Percentiles rank a stretch among this genome's conserved stretches.
These are phyloP conservation scores for Erysimum cheiranthoides DNA, from an alignment of 345 rosid genomes.

Conservation along the genomic window DNA sequence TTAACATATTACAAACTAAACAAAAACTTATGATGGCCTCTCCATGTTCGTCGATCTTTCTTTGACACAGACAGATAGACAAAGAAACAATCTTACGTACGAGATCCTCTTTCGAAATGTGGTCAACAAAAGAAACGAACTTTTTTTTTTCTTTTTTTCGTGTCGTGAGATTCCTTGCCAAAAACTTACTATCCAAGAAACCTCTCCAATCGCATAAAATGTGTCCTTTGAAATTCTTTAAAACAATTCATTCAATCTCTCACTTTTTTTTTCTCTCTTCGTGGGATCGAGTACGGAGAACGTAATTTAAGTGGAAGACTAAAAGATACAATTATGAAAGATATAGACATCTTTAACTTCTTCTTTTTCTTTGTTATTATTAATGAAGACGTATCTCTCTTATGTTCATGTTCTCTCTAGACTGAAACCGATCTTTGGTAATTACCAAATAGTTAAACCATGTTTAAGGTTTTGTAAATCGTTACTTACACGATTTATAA, in stretches of 20 bases:
- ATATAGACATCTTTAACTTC: slow-evolving; percentile 15
- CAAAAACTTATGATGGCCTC: background rate
- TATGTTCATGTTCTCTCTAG: slow-evolving; percentile 11
- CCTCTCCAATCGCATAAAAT: background rate
- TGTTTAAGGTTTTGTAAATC: background rate
- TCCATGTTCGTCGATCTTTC: slow-evolving; percentile 4
- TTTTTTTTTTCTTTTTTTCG: slow-evolving; percentile 4
- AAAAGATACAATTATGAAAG: slow-evolving; percentile 22
- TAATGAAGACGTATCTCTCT: slow-evolving; percentile 14
- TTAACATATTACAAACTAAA: background rate
- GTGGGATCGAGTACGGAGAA: slow-evolving; percentile 28
- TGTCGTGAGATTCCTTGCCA: slow-evolving; percentile 31
- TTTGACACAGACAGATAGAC: slow-evolving; percentile 33
- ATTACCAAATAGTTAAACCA: slow-evolving; percentile 12
- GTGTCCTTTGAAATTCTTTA: background rate
- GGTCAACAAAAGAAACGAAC: slow-evolving; percentile 37
- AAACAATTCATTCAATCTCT: slow-evolving; percentile 4
- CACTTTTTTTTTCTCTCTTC: slow-evolving; percentile 1
- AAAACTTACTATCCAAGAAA: slow-evolving; percentile 39
- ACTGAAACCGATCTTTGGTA: background rate
- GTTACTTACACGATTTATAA: background rate
- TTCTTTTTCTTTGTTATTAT: slow-evolving; percentile 26
- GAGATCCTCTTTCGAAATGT: slow-evolving; percentile 28
- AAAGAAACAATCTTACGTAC: slow-evolving; percentile 40
- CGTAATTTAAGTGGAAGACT: slow-evolving; percentile 33